Conservation (phyloP, 2,329 filamentous ascomycete species). For the Pseudopyricularia javanii region DNA sequence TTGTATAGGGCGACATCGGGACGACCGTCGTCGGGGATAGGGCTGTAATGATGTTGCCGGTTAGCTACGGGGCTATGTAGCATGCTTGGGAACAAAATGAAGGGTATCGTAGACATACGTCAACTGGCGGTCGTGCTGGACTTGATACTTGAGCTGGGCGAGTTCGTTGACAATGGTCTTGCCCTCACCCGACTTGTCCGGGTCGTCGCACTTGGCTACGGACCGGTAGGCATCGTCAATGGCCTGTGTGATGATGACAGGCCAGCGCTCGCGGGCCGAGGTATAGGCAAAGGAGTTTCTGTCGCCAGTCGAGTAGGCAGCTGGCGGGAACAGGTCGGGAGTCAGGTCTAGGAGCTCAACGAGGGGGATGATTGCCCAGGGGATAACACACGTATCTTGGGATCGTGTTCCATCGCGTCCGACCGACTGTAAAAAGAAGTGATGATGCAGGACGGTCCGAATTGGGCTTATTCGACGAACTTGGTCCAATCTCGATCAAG, state of each 20-base stretch:
- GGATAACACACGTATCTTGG: conserved; percentile 51
- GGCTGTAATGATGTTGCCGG: conserved; percentile 28
- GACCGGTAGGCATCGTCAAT: conserved; percentile 91
- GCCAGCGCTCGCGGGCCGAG: conserved; percentile 83
- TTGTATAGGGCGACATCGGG: conserved; percentile 75
- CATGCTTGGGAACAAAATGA: background rate
- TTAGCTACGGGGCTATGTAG: background rate
- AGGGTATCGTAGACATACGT: conserved; percentile 34
- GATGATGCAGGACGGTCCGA: background rate
- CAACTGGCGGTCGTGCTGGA: conserved; percentile 76
- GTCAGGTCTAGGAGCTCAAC: background rate
- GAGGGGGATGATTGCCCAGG: background rate
- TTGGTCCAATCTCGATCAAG: no score
- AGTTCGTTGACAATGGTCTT: conserved; percentile 75
- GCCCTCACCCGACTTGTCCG: conserved; percentile 62
- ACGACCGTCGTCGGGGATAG: conserved; percentile 64
- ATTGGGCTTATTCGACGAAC: no score
- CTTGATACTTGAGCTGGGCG: conserved; percentile 79
- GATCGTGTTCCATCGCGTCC: conserved; percentile 56
- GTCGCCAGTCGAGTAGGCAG: conserved; percentile 62
- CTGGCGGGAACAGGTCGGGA: background rate
- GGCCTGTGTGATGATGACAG: conserved; percentile 81
- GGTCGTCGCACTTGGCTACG: conserved; percentile 43
- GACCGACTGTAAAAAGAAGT: background rate
- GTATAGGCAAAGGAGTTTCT: conserved; percentile 75